Base-by-base conservation (phyloP, 306 rosid species). In the Comarum palustre region DNA sequence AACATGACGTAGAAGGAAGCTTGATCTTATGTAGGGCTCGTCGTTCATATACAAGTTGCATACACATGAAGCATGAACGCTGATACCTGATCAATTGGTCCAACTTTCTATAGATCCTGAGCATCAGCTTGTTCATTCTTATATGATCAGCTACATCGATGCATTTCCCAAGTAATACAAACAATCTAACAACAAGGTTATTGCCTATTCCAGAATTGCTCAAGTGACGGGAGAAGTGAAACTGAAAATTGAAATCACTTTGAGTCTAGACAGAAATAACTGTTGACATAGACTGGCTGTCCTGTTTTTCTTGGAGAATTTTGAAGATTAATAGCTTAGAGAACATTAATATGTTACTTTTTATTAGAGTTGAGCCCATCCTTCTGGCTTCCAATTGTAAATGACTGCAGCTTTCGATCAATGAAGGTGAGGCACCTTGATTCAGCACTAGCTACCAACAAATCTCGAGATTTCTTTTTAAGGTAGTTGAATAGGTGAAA, bases 1-100 rank as follows among this genome's bases (percentile, higher is more conserved):
- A 24, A 39, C 51, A 55, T 36, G 52, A 71, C 42, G 52, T 71
- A 24, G 31, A 57, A 50, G 41, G 41, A 54, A 71, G 75, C 52
- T 78, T 57, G 92, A 89, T 91, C 89, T 75, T 39, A n/a, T 32
- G 61, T 24, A 71, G 54, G 75, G 68, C 47, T 65, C 48, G 51
- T 42, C 54, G 25, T 71, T 52, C 81, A 81, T 66, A 68, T 38
- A 22, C 64, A 17, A 55, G 71, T 27, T 42, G 77, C 72, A 72
- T 65, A 47, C 31, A 41, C 55, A 25, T 58, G 67, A 72, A 32
- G 15, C 14, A 41, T 52, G 71, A 62, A 74, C 62, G 27, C 62
- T 48, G n/a, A 17, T 43, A 19, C 57, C 65, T 32, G 68, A 25
- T 59, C 69, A 17, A 59, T 47, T 42, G 22, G 38, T 66, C 36